Percentiles rank a stretch among this genome's conserved stretches.
These are phyloP conservation scores for Chrysoporthe austroafricana DNA, from an alignment of 2,329 filamentous ascomycete genomes.

Conservation along the genomic window DNA sequence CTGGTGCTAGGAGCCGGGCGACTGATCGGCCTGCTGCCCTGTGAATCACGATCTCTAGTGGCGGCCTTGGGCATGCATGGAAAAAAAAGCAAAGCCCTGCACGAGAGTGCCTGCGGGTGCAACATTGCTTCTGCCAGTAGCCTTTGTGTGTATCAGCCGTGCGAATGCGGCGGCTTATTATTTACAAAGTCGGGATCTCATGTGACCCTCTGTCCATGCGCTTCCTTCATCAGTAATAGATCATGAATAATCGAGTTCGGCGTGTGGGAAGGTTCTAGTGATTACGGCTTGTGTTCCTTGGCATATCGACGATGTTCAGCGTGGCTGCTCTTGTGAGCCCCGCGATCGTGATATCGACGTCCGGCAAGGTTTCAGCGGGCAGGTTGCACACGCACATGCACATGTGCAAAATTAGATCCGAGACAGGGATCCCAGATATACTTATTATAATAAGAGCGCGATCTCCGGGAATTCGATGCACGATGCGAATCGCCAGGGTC, in stretches of 20 bases:
- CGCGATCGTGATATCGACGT: neutral
- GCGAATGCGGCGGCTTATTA: neutral
- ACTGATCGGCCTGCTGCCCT: neutral
- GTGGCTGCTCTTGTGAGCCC: neutral
- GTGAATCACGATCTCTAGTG: neutral
- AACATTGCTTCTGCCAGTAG: neutral
- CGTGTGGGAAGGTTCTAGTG: neutral
- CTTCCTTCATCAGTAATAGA: neutral
- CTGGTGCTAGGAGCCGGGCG: neutral
- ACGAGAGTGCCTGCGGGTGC: neutral
- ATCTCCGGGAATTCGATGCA: slow-evolving; percentile 3
- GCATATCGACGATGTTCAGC: neutral
- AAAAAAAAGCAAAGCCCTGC: neutral
- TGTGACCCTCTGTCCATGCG: neutral
- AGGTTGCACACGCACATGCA: neutral
- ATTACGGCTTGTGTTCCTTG: neutral
- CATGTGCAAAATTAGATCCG: neutral
- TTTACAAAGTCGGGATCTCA: neutral
- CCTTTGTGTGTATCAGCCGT: neutral
- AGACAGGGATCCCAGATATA: neutral
- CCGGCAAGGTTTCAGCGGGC: neutral
- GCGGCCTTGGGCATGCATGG: neutral
- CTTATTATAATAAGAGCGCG: neutral
- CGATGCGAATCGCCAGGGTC: slow-evolving; percentile 7
- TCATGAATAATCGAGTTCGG: neutral